Evolutionary conservation across 2,329 filamentous ascomycete species (phyloP).

Genomic region (Fusarium papillatum): DNA sequence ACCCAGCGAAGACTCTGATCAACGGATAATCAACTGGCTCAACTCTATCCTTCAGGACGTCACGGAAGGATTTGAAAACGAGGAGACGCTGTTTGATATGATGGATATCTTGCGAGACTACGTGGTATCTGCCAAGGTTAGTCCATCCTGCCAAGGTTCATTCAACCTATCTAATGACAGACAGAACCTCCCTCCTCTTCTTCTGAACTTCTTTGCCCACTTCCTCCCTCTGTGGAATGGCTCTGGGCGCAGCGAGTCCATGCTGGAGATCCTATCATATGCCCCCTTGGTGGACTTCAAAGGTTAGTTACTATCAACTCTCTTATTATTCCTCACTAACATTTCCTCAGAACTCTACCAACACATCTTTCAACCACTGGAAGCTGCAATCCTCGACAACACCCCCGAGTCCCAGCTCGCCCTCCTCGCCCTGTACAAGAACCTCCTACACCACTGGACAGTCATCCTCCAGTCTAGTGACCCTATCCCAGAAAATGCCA

Average conservation of each 20-base stretch:
- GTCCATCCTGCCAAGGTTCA: slow-evolving; percentile 11
- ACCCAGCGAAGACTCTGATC: slow-evolving; percentile 64
- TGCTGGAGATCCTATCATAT: slow-evolving; percentile 72
- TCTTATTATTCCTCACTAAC: slow-evolving; percentile 35
- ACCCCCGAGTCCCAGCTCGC: slow-evolving; percentile 65
- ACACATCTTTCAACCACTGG: slow-evolving; percentile 64
- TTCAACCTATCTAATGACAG: slow-evolving; percentile 9
- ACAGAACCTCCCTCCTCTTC: slow-evolving; percentile 61
- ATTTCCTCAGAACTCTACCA: slow-evolving; percentile 60
- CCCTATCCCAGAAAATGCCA: slow-evolving; percentile 50
- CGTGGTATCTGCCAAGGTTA: slow-evolving; percentile 68
- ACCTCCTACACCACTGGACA: slow-evolving; percentile 73
- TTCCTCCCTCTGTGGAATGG: slow-evolving; percentile 76
- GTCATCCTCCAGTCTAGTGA: slow-evolving; percentile 57
- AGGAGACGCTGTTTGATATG: slow-evolving; percentile 65
- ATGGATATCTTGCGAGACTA: slow-evolving; percentile 70
- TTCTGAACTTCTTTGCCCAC: slow-evolving; percentile 63
- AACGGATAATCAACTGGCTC: slow-evolving; percentile 72
- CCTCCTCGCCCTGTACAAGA: slow-evolving; percentile 77
- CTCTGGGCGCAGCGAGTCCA: slow-evolving; percentile 60
- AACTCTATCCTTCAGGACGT: slow-evolving; percentile 68
- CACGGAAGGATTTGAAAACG: slow-evolving; percentile 63
- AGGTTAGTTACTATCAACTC: slow-evolving; percentile 55
- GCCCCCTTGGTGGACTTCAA: slow-evolving; percentile 67
- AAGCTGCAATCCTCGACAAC: slow-evolving; percentile 64